These are phyloP conservation scores for Bassia scoparia DNA, from an alignment of 148 eudicot species.

Conservation along the genomic window DNA sequence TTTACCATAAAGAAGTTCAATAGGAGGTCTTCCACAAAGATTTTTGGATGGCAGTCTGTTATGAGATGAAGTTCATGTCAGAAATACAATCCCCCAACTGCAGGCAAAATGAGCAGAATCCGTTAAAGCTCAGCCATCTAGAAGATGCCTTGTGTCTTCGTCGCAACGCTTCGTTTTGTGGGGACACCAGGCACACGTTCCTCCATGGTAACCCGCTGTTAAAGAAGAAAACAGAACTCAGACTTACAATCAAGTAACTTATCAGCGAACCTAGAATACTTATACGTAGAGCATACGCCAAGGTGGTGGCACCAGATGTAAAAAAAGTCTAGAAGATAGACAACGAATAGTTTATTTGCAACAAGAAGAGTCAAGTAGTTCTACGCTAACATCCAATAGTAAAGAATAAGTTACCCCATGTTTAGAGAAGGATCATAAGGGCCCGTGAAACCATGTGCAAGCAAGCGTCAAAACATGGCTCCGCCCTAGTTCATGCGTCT, in stretches of 20 bases:
- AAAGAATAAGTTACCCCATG: background rate
- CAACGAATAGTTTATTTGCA: background rate
- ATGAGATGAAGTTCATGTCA: background rate
- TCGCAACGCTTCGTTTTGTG: slow-evolving; percentile 2
- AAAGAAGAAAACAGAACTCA: background rate
- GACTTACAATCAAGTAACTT: background rate
- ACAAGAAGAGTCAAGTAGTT: background rate
- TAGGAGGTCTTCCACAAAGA: background rate
- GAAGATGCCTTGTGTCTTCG: background rate
- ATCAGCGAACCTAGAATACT: background rate
- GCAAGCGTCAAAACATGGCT: background rate
- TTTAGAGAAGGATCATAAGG: background rate
- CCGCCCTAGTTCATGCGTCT: background rate
- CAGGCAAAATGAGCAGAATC: background rate
- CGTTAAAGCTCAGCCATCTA: background rate
- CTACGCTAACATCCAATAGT: background rate
- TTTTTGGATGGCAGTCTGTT: background rate
- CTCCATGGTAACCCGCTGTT: background rate
- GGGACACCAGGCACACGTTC: background rate
- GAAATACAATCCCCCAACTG: no score
- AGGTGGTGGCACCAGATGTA: background rate
- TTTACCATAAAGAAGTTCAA: background rate
- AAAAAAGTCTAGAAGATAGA: background rate
- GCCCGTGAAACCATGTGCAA: background rate
- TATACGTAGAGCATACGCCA: no score